Base-by-base conservation (phyloP, 2,329 filamentous ascomycete species). In the Aspergillus puulaauensis region DNA sequence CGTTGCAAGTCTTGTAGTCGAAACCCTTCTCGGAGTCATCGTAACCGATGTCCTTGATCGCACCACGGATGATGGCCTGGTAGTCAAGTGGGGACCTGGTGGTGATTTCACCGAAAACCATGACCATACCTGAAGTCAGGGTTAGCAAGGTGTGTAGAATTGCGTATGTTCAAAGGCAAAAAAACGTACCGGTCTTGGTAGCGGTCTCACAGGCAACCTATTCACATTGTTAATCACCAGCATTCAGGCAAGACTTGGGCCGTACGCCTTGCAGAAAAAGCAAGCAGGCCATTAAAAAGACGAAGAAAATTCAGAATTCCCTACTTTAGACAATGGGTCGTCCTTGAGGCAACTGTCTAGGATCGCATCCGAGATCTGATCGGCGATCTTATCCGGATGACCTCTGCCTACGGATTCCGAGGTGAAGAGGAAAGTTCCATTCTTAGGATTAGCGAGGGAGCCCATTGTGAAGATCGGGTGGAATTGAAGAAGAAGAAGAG, bases 1-100 rank as follows among this genome's bases (percentile, higher is more conserved):
- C 86, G 84, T 97, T 98, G 84, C 90, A 93, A 69, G 95, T 99
- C 89, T 98, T 98, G 91, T 97, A 96, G 84, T 99, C 95, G 81
- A 99, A 99, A 64, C 95, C 95, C 88, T 99, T 99, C 72, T 86
- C 84, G 56, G 95, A 98, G 80, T 90, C 86, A 82, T 99, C 95
- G 82, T 98, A 99, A 72, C 95, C 95, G 75, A 99, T 99, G 76
- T 96, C 93, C 87, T 96, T 93, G 86, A 99, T 92, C 76, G 93
- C 87, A 65, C 88, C 80, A 79, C 95, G 93, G 79, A 99, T 91
- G 72, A 97, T 85, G 84, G 93, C 96, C 81, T 99, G 95, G 89
- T 97, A 99, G 85, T 99, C 95, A 70, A 98, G 83, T 69, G 83
- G 85, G 80, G 93, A 88, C 84, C 96, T 95, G 83, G 95, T 98